Evolutionary conservation across 805 yeast genomes (phyloP), one percentile per base, ranked within the genome.

Genomic region (Zygosaccharomyces rouxii): DNA sequence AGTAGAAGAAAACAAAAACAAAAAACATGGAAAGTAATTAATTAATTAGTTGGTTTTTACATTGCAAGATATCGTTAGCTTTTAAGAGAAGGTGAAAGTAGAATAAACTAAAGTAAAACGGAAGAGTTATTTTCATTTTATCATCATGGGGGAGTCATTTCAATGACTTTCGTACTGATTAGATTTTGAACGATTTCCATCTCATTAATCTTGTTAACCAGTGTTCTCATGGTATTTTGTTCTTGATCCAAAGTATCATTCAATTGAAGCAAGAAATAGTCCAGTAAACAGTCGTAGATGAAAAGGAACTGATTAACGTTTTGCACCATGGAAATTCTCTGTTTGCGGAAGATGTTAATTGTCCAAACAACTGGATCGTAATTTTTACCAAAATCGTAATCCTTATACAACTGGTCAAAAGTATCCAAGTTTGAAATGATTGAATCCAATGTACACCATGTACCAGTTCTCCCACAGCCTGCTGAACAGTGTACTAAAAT

Each of bases 391-490:
- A 42, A 44, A 14, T 29, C 35, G 16, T 44, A 33, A 21, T 54
- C 26, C 9, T 33, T 25, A 16, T 48, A 28, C 38, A 63, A 44
- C 11, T 44, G 35, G 38, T 56, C 60, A 35, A 60, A 57, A 31
- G 54, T 59, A 7, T 55, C 49, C 28, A 61, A 38, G 40, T 60
- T 57, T 42, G 83, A 77, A 30, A 80, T 67, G 19, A 75, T 71
- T 0, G 83, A 74, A 59, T 87, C 95, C 19, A 85, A 69, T 1
- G 89, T 79, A 52, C 89, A 80, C 61, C 83, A 84, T 1, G 96
- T 86, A 2, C 99, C 99, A 0, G 98, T 89, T 49, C 99, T 73
- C 16, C 99, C 99, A 62, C 96, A 89, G 0, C 99, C 99, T 1
- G 98, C 98, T 5, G 96, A 88, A 62, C 99, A 92, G 67, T 92